Base-by-base conservation (phyloP, 257 asterid genomes). In the Thymus quinquecostatus region DNA sequence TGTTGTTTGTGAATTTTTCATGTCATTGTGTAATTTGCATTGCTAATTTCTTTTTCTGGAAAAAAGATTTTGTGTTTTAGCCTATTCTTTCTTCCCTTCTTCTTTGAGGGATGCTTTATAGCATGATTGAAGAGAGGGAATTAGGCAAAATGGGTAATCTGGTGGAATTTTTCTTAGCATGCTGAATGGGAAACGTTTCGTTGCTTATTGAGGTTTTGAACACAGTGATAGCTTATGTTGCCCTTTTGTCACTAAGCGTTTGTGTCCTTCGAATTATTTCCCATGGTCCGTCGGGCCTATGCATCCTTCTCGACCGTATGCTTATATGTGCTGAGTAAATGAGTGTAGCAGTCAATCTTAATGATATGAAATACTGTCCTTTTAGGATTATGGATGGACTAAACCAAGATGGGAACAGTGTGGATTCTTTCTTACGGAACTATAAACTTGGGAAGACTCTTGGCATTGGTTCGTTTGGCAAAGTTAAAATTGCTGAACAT, bases 361-460 rank as follows among this genome's bases (percentile, higher is more conserved):
- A 64, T 73, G 6, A 27, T 68, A 72, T 53, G 21, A 30, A 27
- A 61, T 61, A 8, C 38, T 49, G 56, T 66, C 58, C 57, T 11
- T 48, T 48, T 56, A 73, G 82, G 86, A 73, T 60, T 47, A 92
- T 92, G 97, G 97, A 89, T 57, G 89, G 92, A 66, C 71, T 91
- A 55, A 56, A 61, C 65, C 95, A 85, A 77, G 87, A 78, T 11
- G 82, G 77, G 60, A 81, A 86, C 72, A 86, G 90, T 60, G 91
- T 84, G 72, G 96, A 89, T 73, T 71, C 88, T 9, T 89, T 85
- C 68, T 68, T 92, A 43, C 74, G 92, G 71, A 87, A 88, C 87
- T 92, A 92, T 72, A 91, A 91, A 80, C 95, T 91, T 47, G 96
- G 96, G 70, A 89, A 91, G 84, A 91, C 97, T 54, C 92, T 92